Conservation (phyloP, 2,329 filamentous ascomycete species). For the Trichophyton simii region DNA sequence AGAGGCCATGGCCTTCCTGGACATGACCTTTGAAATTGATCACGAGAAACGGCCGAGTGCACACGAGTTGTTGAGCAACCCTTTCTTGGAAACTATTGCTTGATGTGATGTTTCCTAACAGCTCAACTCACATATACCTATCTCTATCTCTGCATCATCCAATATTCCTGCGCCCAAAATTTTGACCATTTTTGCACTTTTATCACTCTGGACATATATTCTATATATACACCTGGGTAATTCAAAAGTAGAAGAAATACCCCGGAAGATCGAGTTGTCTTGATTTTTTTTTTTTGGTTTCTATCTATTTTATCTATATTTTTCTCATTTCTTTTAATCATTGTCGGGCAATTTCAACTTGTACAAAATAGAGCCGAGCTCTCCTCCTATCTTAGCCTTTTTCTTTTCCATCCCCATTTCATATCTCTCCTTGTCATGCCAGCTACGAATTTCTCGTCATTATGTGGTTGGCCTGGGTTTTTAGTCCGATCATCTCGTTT, state of each 20-base stretch:
- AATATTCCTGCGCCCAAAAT: not conserved
- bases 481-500: not conserved
- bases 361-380: constrained; percentile 1
- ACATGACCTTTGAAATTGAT: constrained; percentile 88
- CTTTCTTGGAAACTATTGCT: constrained; percentile 65
- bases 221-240: not conserved
- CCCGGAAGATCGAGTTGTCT: not conserved
- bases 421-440: not conserved
- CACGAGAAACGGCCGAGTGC: constrained; percentile 84
- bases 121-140: too few species aligned
- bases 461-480: not conserved
- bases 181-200: not conserved
- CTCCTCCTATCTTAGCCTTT: not conserved
- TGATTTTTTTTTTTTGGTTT: not conserved
- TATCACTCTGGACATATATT: not conserved
- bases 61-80: constrained; percentile 73
- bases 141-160: not conserved
- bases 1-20: constrained; percentile 72
- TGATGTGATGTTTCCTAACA: constrained; percentile 21
- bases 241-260: not conserved
- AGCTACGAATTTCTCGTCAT: not conserved
- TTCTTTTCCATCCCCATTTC: not conserved
- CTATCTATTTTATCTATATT: not conserved
- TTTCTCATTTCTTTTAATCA: not conserved
- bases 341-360: not conserved